Base-by-base conservation (phyloP, 2,329 filamentous ascomycete species). In the Colletotrichum graminicola region DNA sequence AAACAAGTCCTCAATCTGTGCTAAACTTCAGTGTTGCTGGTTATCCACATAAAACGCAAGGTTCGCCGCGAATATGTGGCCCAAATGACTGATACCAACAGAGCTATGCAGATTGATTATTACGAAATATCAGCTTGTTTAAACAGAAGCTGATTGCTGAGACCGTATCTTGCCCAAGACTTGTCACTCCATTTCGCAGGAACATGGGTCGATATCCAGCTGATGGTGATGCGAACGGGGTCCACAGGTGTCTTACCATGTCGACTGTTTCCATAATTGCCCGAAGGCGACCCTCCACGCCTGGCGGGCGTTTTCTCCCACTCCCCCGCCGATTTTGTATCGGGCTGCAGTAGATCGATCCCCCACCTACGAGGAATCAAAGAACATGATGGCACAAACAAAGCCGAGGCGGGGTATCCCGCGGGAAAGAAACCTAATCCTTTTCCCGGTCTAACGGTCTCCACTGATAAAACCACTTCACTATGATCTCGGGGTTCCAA, bases 331-430 rank as follows among this genome's bases (percentile, higher is more conserved):
- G n/a, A 26, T 21, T 29, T 16, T 32, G 10, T 47, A 67, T 70
- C 67, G 18, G 36, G 29, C 34, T 51, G 29, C 18, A n/a, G 18
- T 8, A 5, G 6, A 21, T 59, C 57, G 6, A 21, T 59, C 57
- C 64, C 67, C 64, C 67, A 71, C 57, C 67, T 66, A 51, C 57
- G 67, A 62, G 23, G 10, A 16, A 4, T n/a, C 11, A n/a, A n/a
- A 21, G 12, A 4, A 10, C 11, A 6, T 36, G 11, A 18, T 26
- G 8, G 59, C 45, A 26, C 45, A 51, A 51, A 7, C 43, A 32
- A 7, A 18, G 21, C 32, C 29, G 29, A 14, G 43, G 43, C 36
- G 45, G 45, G n/a, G 11, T n/a, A 49, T 61, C 16, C 47, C 55
- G 67, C 45, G 62, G 67, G 55, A 45, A 61, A 12, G 16, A 8